phyloP scores from a whole-genome alignment of 2,329 filamentous ascomycete species.

The Fusarium sp. region DNA sequence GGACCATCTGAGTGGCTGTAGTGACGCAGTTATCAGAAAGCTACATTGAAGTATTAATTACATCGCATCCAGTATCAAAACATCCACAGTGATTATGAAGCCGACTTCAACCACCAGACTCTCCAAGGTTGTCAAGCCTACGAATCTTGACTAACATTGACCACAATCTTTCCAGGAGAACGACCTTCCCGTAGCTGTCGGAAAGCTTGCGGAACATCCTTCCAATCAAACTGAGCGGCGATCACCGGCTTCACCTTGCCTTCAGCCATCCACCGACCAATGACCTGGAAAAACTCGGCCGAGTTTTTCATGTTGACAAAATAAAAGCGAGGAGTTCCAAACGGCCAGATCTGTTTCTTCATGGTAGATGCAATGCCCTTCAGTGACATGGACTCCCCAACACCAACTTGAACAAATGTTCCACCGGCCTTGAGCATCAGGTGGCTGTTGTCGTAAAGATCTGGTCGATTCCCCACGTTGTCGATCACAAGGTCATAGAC shows the following conservation, averaged over 20 bases:
- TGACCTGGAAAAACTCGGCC: conserved; percentile 2
- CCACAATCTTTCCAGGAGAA: conserved; percentile 11
- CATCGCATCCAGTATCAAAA: background rate
- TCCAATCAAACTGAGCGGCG: background rate
- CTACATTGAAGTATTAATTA: background rate
- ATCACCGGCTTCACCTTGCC: conserved; percentile 6
- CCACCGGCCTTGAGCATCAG: background rate
- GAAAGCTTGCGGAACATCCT: conserved; percentile 6
- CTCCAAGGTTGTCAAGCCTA: background rate
- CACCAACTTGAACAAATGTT: background rate
- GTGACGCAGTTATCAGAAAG: background rate
- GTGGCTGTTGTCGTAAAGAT: background rate
- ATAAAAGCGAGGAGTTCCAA: background rate
- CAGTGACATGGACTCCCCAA: background rate
- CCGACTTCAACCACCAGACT: background rate
- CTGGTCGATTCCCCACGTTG: background rate
- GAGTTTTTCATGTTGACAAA: conserved; percentile 24
- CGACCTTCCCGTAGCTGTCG: conserved; percentile 1
- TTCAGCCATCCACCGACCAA: conserved; percentile 11
- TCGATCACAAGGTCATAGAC: background rate
- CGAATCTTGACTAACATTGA: background rate
- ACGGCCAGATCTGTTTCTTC: background rate
- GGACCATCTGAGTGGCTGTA: conserved; percentile 18
- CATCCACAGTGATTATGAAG: background rate
- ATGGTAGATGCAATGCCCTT: background rate